Percentiles rank a stretch among this genome's conserved stretches.
Evolutionary conservation across 805 yeast genomes (phyloP).

Genomic region (Priceomyces castillae): DNA sequence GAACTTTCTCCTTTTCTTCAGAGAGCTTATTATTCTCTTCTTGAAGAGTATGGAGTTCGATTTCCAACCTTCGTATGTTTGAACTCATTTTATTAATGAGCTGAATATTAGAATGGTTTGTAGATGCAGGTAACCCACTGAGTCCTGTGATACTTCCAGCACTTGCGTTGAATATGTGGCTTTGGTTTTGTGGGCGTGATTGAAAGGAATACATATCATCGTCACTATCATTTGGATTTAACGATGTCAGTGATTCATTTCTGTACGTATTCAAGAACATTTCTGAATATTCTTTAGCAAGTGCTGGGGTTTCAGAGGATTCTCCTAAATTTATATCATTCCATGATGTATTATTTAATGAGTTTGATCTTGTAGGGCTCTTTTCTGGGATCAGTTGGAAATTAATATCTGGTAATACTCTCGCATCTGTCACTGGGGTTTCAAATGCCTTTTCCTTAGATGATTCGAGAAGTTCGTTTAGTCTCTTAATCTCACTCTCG

Average conservation of each 20-base stretch:
- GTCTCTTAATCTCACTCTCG: constrained; percentile 22
- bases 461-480: constrained; percentile 19
- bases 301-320: constrained; percentile 45
- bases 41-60: constrained; percentile 63
- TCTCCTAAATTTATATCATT: constrained; percentile 43
- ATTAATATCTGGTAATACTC: constrained; percentile 3
- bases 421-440: neutral
- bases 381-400: constrained; percentile 2
- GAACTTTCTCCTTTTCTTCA: constrained; percentile 61
- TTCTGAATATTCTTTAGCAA: constrained; percentile 9
- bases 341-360: constrained; percentile 9
- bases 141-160: constrained; percentile 7
- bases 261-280: constrained; percentile 10
- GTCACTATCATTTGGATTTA: constrained; percentile 11
- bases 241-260: constrained; percentile 15
- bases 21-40: constrained; percentile 58
- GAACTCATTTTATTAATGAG: constrained; percentile 71
- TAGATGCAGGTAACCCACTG: constrained; percentile 4
- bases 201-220: constrained; percentile 6
- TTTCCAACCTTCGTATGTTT: constrained; percentile 74
- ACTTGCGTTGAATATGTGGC: constrained; percentile 1
- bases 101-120: constrained; percentile 45
- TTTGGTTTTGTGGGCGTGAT: constrained; percentile 5
- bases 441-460: constrained; percentile 2
- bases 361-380: constrained; percentile 1